Base-by-base conservation (phyloP, 1,284 basidiomycete species). In the Sphagnurus paluster region DNA sequence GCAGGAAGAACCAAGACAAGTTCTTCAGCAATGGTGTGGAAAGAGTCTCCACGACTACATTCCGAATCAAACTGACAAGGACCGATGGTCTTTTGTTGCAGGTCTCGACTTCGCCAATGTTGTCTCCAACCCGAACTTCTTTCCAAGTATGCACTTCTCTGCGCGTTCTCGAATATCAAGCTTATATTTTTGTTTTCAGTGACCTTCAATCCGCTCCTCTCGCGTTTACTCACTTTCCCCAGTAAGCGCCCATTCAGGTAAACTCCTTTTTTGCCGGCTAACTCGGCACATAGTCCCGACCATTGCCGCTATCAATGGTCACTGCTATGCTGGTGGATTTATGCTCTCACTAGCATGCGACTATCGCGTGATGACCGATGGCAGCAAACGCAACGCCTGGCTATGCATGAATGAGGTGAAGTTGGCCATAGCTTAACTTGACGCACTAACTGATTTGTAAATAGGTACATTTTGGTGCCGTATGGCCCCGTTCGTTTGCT, bases 391-490 rank as follows among this genome's bases (percentile, higher is more conserved):
- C 38, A 80, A 83, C 53, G 87, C 88, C 8, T 94, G 90, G 84
- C 69, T 93, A 48, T 91, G 82, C 64, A 96, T 97, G 93, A 97
- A 97, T 63, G 94, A 98, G 71, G 88, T 90, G 29, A 23, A 16
- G 5, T 26, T 19, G 11, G 35, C n/a, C n/a, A n/a, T n/a, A n/a
- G n/a, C n/a, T n/a, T n/a, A n/a, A n/a, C n/a, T n/a, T n/a, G n/a
- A n/a, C n/a, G n/a, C n/a, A n/a, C n/a, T n/a, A n/a, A n/a, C n/a
- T n/a, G n/a, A n/a, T n/a, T n/a, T n/a, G n/a, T n/a, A n/a, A n/a
- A n/a, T n/a, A 92, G 90, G 72, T 93, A 40, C 83, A 87, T 61
- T 91, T 94, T 57, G 91, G 90, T 37, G 87, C 90, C 11, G 74
- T 81, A 0, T 83, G 88, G 74, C 91, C 92, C 0, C 72, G 80